Evolutionary conservation across 345 rosid genomes (phyloP).

Genomic region (Geranium brycei): DNA sequence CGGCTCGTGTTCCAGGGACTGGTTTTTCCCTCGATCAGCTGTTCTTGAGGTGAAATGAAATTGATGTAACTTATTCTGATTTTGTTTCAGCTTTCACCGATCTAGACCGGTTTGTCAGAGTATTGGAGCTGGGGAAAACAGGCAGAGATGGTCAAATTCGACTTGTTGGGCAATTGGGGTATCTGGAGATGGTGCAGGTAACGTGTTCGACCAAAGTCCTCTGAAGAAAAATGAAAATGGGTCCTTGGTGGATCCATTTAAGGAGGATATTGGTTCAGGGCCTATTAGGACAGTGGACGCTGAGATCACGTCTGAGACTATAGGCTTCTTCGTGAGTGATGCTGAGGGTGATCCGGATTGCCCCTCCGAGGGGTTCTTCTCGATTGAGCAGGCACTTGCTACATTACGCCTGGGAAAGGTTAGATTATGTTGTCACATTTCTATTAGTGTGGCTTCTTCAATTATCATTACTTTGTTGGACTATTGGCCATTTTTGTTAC

Average conservation of each 20-base stretch:
- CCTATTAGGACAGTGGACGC: constrained; percentile 39
- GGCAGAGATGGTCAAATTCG: constrained; percentile 23
- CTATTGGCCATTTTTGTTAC: not conserved
- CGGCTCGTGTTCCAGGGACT: constrained; percentile 21
- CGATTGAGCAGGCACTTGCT: constrained; percentile 50
- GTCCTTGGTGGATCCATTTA: constrained; percentile 22
- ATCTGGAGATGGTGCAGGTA: constrained; percentile 27
- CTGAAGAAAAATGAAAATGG: constrained; percentile 26
- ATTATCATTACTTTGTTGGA: not conserved
- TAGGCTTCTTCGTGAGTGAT: constrained; percentile 77
- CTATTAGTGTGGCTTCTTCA: not conserved
- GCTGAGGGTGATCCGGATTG: constrained; percentile 88
- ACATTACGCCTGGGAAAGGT: constrained; percentile 63
- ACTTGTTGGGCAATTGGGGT: constrained; percentile 25
- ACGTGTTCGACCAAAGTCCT: constrained; percentile 31
- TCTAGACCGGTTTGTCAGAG: constrained; percentile 15
- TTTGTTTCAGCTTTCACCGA: constrained; percentile 26
- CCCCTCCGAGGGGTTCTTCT: constrained; percentile 61
- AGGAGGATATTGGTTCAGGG: constrained; percentile 20
- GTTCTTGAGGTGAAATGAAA: not conserved
- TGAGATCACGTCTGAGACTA: constrained; percentile 50
- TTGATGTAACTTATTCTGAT: not conserved
- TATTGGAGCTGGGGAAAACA: constrained; percentile 12
- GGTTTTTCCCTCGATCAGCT: not conserved
- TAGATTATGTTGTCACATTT: constrained; percentile 9